Evolutionary conservation across 371 early-diverging fungal species (phyloP).

Genomic region (Mortierella sp.): DNA sequence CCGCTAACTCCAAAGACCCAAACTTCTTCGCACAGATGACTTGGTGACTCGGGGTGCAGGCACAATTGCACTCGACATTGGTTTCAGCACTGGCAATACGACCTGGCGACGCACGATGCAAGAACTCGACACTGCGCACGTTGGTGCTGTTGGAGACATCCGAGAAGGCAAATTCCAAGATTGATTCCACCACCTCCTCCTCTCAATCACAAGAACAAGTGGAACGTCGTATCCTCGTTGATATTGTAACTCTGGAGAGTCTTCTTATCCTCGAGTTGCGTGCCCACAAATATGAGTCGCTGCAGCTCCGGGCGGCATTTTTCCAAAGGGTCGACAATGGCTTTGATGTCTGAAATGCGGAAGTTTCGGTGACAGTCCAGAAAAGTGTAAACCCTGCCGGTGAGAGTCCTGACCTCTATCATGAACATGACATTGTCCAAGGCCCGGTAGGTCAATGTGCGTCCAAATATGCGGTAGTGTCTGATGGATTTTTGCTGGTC

Average conservation of each 20-base stretch:
- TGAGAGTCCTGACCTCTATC: neutral
- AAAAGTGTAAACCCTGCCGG: neutral
- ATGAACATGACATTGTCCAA: neutral
- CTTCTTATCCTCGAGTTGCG: neutral
- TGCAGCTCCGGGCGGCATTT: neutral
- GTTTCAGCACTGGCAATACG: neutral
- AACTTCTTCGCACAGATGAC: slow-evolving; percentile 8
- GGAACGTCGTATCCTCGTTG: neutral
- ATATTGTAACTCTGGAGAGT: neutral
- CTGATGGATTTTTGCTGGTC: neutral
- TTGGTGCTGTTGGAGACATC: neutral
- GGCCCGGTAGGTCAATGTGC: neutral
- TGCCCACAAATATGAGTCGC: neutral
- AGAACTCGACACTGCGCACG: neutral
- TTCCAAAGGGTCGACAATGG: neutral
- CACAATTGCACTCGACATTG: slow-evolving; percentile 19
- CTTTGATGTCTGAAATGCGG: neutral
- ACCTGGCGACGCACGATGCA: neutral
- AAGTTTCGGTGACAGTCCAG: neutral
- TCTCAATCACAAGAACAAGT: neutral
- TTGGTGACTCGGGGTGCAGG: slow-evolving; percentile 5
- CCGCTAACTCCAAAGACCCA: neutral
- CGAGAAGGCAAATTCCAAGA: neutral
- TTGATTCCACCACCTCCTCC: neutral
- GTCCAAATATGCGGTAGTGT: neutral